Evolutionary conservation across 495 filamentous ascomycete species (phyloP), one percentile per base, ranked within the genome.

Genomic region (Trypethelium eluteriae): DNA sequence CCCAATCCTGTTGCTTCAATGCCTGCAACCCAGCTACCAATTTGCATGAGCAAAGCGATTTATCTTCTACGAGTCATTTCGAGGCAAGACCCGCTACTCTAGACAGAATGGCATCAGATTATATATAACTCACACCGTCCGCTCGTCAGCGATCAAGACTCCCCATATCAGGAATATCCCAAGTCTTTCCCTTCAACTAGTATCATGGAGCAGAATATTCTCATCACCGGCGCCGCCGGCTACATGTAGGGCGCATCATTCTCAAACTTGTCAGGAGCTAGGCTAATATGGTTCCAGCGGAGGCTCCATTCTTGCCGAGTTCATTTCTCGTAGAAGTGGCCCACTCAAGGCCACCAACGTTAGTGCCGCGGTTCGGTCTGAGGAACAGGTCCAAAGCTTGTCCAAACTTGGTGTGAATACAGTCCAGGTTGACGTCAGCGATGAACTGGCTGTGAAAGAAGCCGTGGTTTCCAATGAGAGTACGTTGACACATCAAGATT

Each of bases 141-240:
- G 14, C 41, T 9, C 41, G 41, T 46, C 14, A 46, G 41, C 41
- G 1, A 0, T 16, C 41, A 46, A 46, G 14, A 16, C 7, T 16
- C 41, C 14, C 14, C 14, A 46, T 46, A 7, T 46, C 14, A 46
- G 9, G 41, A 46, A 16, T 46, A 46, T 46, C 41, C 41, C 14
- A 46, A 46, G 14, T 46, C 14, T 46, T 46, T 1, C 14, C 41
- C 41, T 46, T 46, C 41, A 46, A 46, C 41, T 46, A 7, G 41
- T 16, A 46, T 46, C 41, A 46, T 46, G 41, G n/a, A 12, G 9
- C 57, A 64, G 62, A 70, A 70, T 32, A 64, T 70, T 32, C 68
- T 70, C 44, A 59, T 70, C 59, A 70, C 68, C n/a, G 68, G 68
- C 32, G 68, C 68, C 25, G 68, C 68, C 6, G 68, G 68, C 2